phyloP scores from a whole-genome alignment of 495 filamentous ascomycete genomes.

The Pyrenula massariospora region DNA sequence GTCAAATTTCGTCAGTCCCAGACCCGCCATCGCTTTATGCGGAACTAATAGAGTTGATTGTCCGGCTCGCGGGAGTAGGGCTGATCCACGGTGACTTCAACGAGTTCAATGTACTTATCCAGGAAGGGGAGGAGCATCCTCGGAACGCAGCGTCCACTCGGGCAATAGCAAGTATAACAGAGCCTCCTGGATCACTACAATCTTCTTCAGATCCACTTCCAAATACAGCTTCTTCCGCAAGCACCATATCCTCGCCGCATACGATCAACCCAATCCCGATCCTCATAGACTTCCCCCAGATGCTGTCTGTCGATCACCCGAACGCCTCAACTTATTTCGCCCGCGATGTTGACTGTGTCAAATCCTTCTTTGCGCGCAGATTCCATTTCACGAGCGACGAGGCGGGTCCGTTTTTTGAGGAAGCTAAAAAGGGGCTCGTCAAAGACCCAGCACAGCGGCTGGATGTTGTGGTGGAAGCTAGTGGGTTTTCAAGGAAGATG shows the following conservation, averaged over 20 bases:
- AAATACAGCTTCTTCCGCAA: slow-evolving; percentile 5
- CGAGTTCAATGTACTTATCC: slow-evolving; percentile 95
- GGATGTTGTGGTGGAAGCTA: slow-evolving; percentile 84
- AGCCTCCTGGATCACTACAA: not conserved
- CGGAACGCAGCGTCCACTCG: not conserved
- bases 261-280: slow-evolving; percentile 36
- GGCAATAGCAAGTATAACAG: not conserved
- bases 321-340: slow-evolving; percentile 96
- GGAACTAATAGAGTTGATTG: slow-evolving; percentile 76
- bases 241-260: slow-evolving; percentile 23
- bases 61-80: slow-evolving; percentile 74
- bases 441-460: slow-evolving; percentile 54
- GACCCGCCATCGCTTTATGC: slow-evolving; percentile 74
- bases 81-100: slow-evolving; percentile 99
- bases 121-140: slow-evolving; percentile 46
- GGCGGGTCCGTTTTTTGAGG: slow-evolving; percentile 71
- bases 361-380: slow-evolving; percentile 77
- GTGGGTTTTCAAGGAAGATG: slow-evolving; percentile 93
- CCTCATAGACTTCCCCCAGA: slow-evolving; percentile 96
- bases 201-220: not conserved
- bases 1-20: slow-evolving; percentile 69
- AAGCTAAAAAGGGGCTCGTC: slow-evolving; percentile 65
- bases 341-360: slow-evolving; percentile 87
- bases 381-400: slow-evolving; percentile 79
- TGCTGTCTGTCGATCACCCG: slow-evolving; percentile 86